These are phyloP conservation scores for Irpex sp. DNA, from an alignment of 1,284 basidiomycete genomes.

Conservation along the genomic window DNA sequence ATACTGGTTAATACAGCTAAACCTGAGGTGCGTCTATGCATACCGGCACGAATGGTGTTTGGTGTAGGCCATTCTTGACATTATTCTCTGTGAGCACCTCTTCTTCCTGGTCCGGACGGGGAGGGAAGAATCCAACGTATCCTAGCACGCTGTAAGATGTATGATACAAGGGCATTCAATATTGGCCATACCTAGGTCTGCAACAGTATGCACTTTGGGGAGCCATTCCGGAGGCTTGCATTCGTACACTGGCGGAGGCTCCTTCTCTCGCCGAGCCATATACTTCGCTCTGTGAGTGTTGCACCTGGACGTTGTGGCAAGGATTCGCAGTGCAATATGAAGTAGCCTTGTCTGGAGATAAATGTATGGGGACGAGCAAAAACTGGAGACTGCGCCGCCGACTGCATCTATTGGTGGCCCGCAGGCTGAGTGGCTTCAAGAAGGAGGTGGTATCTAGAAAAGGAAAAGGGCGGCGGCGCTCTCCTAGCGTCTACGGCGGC, in stretches of 20 bases:
- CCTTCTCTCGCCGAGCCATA: conserved; percentile 26
- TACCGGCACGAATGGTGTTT: conserved; percentile 62
- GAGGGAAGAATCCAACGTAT: conserved; percentile 85
- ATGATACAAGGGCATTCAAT: background rate
- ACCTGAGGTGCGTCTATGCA: conserved; percentile 18
- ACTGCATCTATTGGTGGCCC: background rate
- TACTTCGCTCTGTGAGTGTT: background rate
- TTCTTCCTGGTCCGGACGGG: conserved; percentile 80
- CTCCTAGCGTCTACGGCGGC: no score
- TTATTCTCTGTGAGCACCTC: conserved; percentile 76
- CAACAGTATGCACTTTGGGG: conserved; percentile 56
- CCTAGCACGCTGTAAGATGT: conserved; percentile 41
- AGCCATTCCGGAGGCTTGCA: conserved; percentile 72
- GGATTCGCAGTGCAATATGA: background rate
- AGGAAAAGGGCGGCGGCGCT: background rate
- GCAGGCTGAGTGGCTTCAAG: background rate
- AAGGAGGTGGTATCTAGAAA: background rate
- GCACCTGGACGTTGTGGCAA: background rate
- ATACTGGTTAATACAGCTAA: background rate
- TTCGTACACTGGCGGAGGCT: conserved; percentile 54
- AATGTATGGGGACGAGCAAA: background rate
- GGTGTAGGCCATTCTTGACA: conserved; percentile 76
- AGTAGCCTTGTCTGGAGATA: background rate
- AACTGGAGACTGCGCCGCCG: background rate
- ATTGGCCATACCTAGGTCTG: conserved; percentile 57